Conservation (phyloP, 345 rosid species). For the Lepidium sativum region DNA sequence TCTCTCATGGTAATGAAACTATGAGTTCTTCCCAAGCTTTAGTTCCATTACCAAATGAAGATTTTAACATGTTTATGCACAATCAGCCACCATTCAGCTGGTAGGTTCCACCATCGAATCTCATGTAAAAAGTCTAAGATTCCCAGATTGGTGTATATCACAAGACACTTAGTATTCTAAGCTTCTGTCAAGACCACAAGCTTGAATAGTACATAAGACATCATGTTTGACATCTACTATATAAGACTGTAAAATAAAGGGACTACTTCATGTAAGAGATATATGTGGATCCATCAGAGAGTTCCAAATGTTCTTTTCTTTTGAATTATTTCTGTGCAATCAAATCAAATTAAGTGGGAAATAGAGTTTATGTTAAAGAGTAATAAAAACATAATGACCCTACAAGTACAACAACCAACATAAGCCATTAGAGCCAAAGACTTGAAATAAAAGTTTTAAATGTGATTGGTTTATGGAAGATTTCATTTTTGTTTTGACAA, state of each 20-base stretch:
- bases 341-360: slow-evolving; percentile 15
- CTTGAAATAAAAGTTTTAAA: slow-evolving; percentile 9
- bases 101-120: slow-evolving; percentile 5
- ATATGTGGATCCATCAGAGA: neutral
- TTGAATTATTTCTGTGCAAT: neutral
- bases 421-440: slow-evolving; percentile 23
- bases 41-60: neutral
- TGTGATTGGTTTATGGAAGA: slow-evolving; percentile 5
- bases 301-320: neutral
- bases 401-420: slow-evolving; percentile 18
- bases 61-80: neutral
- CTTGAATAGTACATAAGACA: neutral
- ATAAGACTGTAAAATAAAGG: neutral
- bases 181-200: neutral
- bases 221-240: neutral
- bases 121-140: neutral
- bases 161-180: neutral
- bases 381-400: slow-evolving; percentile 19
- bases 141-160: neutral
- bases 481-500: slow-evolving; percentile 16
- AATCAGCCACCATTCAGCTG: slow-evolving; percentile 5
- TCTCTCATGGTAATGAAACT: neutral
- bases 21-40: neutral
- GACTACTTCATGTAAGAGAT: neutral
- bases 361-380: neutral